Base-by-base conservation (phyloP, 768 basidiomycete species). In the Tricholoma sp. region DNA sequence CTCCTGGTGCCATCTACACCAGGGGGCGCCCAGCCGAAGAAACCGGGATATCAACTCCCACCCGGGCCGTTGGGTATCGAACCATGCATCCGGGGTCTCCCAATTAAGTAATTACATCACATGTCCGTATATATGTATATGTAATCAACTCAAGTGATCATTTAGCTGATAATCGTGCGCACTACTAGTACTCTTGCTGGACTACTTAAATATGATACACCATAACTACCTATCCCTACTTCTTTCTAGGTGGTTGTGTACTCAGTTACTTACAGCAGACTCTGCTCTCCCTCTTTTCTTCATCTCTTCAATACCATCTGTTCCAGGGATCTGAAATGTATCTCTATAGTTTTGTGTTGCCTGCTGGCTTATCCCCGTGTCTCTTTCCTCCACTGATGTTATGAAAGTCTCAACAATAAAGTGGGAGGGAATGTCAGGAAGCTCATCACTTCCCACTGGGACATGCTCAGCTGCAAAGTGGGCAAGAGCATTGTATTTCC, bases 261-360 rank as follows among this genome's bases (percentile, higher is more conserved):
- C 41, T 43, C 21, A 21, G 5, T 43, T 43, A 43, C 41, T 43
- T 43, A 21, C 10, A 21, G n/a, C 18, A 43, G 49, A 50, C 24
- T 50, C 49, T 27, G 32, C 24, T 29, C 49, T 24, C 5, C 24
- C 49, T 34, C 49, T 50, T 29, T 50, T 50, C 24, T 50, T 24
- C 24, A 27, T 50, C 24, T 50, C 49, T 34, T 50, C 49, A 50
- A 50, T n/a, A 16, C 49, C 49, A 50, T 50, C 49, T 50, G 49
- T 50, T 16, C 19, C 24, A 29, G 49, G 49, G 29, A 50, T 50
- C 14, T 50, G 14, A 27, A 19, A 50, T n/a, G n/a, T 16, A 50
- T 50, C 49, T 29, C 49, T 50, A 18, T 29, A 29, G 14, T 50
- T 27, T 5, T 50, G 16, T 29, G 49, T 50, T 50, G 24, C 32